Evolutionary conservation across 768 basidiomycete species (phyloP).

Genomic region (Mycena metata): DNA sequence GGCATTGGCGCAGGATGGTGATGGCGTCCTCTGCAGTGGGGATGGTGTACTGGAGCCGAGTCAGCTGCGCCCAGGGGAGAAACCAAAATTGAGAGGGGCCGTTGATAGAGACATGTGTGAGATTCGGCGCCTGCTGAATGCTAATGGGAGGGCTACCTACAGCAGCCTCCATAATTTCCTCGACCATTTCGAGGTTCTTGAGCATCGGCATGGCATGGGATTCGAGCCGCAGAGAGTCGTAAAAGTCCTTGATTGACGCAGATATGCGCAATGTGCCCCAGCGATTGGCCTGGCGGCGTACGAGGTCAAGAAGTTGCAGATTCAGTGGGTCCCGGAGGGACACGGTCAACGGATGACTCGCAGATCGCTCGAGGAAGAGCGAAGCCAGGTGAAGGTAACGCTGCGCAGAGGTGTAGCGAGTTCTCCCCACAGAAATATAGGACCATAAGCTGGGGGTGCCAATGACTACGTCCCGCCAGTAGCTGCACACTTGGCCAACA

Average conservation of each 20-base stretch:
- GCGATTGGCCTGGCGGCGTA: conserved; percentile 14
- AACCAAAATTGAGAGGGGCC: conserved; percentile 5
- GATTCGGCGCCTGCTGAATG: conserved; percentile 10
- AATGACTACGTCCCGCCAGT: conserved; percentile 29
- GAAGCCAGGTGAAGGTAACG: conserved; percentile 21
- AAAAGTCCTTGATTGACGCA: background rate
- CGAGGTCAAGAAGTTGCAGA: conserved; percentile 1
- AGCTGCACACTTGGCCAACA: conserved; percentile 30
- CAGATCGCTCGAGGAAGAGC: conserved; percentile 35
- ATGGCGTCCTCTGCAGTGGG: conserved; percentile 1
- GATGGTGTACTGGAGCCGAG: conserved; percentile 29
- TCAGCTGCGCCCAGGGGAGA: conserved; percentile 32
- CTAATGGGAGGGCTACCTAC: background rate
- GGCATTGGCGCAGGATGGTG: conserved; percentile 13
- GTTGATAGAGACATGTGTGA: conserved; percentile 27
- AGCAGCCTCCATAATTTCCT: background rate
- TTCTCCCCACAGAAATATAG: conserved; percentile 31
- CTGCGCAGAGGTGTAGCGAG: conserved; percentile 14
- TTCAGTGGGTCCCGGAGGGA: conserved; percentile 15
- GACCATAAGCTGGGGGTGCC: conserved; percentile 30
- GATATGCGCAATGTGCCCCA: conserved; percentile 23
- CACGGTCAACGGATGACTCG: conserved; percentile 4
- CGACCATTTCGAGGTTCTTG: conserved; percentile 25
- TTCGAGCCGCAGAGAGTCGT: conserved; percentile 14
- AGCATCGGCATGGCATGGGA: conserved; percentile 5